Evolutionary conservation across 768 basidiomycete species (phyloP), one percentile per base, ranked within the genome.

Genomic region (Neoboletus subvelutipes): DNA sequence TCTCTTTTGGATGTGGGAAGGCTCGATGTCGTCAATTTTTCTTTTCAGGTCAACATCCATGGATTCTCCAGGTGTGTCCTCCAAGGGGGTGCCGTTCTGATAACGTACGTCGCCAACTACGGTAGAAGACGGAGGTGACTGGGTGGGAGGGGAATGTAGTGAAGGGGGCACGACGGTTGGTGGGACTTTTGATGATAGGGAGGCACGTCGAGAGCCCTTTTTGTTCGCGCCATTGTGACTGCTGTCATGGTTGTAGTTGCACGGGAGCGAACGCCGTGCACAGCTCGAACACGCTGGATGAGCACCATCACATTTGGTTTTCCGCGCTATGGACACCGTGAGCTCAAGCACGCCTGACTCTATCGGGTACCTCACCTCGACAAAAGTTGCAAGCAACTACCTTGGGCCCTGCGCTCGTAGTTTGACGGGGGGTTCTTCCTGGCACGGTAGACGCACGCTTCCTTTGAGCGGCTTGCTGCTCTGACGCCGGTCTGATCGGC

Each of bases 301-400:
- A n/a, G 80, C 87, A 40, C 91, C 91, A 70, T 93, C 91, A 64
- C 91, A 93, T 69, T 90, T 87, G 20, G 91, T 93, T 76, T 93
- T 93, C 57, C 91, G 91, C 36, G 90, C 91, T 92, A 59, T 17
- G 62, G 29, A 40, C 22, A 22, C 12, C 48, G 26, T 61, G 2
- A 60, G 50, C 24, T 24, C 57, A 29, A 15, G 57, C 57, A 50
- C 56, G 49, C 45, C 49, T 39, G 24, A 50, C 24, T 39, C 50
- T 40, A 45, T 49, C 47, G 31, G 34, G 34, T 39, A 49, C 76
- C 84, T 54, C 66, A 92, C 91, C 89, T 77, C 91, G 82, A 73
- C 91, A 93, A 69, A 90, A 90, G 72, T 92, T 91, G 73, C 91
- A 93, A 17, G 91, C 91, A 24, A 93, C 90, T 13, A 92, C 87